A percentile compares a stretch with the other conserved stretches of the same genome.
Evolutionary conservation across 345 rosid species (phyloP).

Genomic region (Toxicodendron radicans): DNA sequence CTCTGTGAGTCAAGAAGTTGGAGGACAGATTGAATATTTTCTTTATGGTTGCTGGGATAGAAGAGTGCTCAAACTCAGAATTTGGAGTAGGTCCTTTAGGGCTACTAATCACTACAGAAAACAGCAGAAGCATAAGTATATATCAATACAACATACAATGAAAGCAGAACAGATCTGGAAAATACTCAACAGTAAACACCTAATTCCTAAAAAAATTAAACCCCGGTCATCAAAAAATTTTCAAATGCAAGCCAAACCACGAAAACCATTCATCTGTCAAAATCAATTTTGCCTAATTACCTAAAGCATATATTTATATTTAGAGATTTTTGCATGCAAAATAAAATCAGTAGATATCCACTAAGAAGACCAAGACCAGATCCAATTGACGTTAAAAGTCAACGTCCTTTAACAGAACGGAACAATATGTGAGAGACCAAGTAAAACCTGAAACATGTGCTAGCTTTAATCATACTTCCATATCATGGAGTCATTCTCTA

Average conservation of each 20-base stretch:
- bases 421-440: neutral
- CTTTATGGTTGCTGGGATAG: slow-evolving; percentile 94
- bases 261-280: neutral
- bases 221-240: no score
- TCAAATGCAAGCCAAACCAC: neutral
- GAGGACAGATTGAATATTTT: slow-evolving; percentile 84
- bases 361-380: neutral
- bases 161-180: neutral
- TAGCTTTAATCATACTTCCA: neutral
- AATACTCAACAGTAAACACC: neutral
- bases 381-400: neutral
- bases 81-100: slow-evolving; percentile 69
- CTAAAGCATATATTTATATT: neutral
- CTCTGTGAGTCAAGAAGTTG: slow-evolving; percentile 88
- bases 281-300: slow-evolving; percentile 6
- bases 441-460: neutral
- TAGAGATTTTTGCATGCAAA: neutral
- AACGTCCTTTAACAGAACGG: neutral
- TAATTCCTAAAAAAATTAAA: neutral
- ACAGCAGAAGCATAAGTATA: neutral
- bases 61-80: slow-evolving; percentile 92
- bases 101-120: slow-evolving; percentile 59
- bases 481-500: neutral
- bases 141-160: neutral
- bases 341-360: neutral